Conservation (phyloP, 306 rosid genomes). For the Canavalia ensiformis region DNA sequence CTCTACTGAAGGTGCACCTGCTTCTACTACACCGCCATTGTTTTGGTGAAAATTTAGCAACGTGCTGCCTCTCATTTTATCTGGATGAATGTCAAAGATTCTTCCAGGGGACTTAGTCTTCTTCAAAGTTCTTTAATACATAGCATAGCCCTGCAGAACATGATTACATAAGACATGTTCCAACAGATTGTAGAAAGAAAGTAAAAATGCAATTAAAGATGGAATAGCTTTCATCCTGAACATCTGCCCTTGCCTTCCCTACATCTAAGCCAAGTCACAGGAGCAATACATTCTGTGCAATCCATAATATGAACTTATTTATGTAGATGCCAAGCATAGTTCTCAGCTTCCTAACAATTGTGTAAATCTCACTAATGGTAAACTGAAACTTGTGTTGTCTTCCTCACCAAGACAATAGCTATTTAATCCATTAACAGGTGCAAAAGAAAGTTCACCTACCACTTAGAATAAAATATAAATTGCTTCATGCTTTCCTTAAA, state of each 20-base stretch:
- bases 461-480: background rate
- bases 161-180: constrained; percentile 22
- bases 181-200: background rate
- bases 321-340: background rate
- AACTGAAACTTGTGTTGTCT: background rate
- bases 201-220: background rate
- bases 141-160: constrained; percentile 39
- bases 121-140: constrained; percentile 37
- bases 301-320: background rate
- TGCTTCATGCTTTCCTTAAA: background rate
- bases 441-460: constrained; percentile 26
- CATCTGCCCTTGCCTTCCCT: background rate
- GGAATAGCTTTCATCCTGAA: constrained; percentile 2
- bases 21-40: constrained; percentile 42
- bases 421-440: constrained; percentile 13
- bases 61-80: constrained; percentile 30
- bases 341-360: constrained; percentile 20
- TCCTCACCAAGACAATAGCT: constrained; percentile 25
- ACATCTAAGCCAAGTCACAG: background rate
- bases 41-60: constrained; percentile 42
- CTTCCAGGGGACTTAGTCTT: constrained; percentile 29
- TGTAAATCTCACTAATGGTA: background rate
- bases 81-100: constrained; percentile 31
- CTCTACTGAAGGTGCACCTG: constrained; percentile 47
- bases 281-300: constrained; percentile 14